Evolutionary conservation across 2,329 filamentous ascomycete species (phyloP), one percentile per base, ranked within the genome.

Genomic region (Geosmithia flava): DNA sequence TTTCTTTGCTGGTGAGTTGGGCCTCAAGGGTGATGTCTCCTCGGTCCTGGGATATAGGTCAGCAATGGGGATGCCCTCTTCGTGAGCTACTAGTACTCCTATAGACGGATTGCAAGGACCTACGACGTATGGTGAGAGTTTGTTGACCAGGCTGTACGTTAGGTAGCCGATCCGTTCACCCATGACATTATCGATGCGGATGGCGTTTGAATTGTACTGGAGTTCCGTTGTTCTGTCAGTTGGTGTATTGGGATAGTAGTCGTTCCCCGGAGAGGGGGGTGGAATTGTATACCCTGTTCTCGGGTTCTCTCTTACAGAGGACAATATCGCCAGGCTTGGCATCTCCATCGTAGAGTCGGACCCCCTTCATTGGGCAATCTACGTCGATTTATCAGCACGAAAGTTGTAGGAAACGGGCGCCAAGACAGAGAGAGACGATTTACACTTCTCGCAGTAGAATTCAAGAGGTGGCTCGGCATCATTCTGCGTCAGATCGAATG

Each of bases 141-240:
- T 91, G n/a, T 71, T 67, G 1, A 81, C 87, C 20, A 87, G 58
- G 1, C 65, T 70, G 13, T 78, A 71, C 7, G 85, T 83, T 41
- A 95, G 70, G 62, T 95, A 87, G 1, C 88, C 88, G 55, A 95
- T 86, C 57, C 94, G 87, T 7, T 64, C 61, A 16, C 79, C 76
- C 58, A 85, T 75, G 15, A 90, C 85, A 61, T 93, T 94, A 56
- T 85, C 74, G 1, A 94, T 78, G 5, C 80, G 77, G 49, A 94
- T 87, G 0, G 87, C 87, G 64, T 93, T 93, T 6, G 55, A 53
- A 58, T 93, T 86, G 58, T 84, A 86, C 54, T 69, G 47, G n/a
- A 19, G 43, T 15, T 43, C 20, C 44, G 23, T 27, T 8, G 23
- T 27, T 27, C 40, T 45, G 43, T 53, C 27, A 50, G 47, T 20